Conservation (phyloP, 2,329 filamentous ascomycete genomes). For the Scedosporium boydii region DNA sequence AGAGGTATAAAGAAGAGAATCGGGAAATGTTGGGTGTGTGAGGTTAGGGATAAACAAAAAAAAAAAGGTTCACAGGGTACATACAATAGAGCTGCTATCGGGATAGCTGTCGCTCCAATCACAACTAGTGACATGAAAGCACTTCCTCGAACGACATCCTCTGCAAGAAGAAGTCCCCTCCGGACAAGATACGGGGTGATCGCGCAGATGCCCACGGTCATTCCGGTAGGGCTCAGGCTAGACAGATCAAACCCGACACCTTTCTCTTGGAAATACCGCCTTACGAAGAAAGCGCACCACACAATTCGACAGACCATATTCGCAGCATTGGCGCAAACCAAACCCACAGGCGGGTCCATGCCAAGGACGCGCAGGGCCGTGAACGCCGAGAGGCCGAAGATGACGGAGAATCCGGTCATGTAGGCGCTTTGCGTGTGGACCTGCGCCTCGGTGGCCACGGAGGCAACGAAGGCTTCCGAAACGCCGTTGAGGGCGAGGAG, state of each 20-base stretch:
- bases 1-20: neutral
- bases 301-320: slow-evolving; percentile 81
- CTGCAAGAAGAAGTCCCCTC: slow-evolving; percentile 10
- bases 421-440: slow-evolving; percentile 69
- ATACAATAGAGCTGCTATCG: slow-evolving; percentile 50
- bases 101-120: slow-evolving; percentile 37
- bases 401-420: slow-evolving; percentile 74
- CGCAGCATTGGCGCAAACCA: slow-evolving; percentile 79
- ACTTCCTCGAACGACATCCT: neutral
- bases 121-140: slow-evolving; percentile 27
- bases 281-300: slow-evolving; percentile 72
- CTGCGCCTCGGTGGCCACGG: slow-evolving; percentile 66
- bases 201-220: slow-evolving; percentile 32
- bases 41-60: neutral
- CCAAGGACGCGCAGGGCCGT: slow-evolving; percentile 60
- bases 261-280: slow-evolving; percentile 45
- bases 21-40: neutral
- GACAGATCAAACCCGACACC: slow-evolving; percentile 29
- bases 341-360: slow-evolving; percentile 60
- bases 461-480: slow-evolving; percentile 84
- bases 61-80: slow-evolving; percentile 22
- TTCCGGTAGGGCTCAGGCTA: slow-evolving; percentile 32
- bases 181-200: slow-evolving; percentile 32
- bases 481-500: slow-evolving; percentile 87
- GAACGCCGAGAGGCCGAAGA: slow-evolving; percentile 67